Evolutionary conservation across 495 filamentous ascomycete species (phyloP), one percentile per base, ranked within the genome.

Genomic region (Podospora fimiseda): DNA sequence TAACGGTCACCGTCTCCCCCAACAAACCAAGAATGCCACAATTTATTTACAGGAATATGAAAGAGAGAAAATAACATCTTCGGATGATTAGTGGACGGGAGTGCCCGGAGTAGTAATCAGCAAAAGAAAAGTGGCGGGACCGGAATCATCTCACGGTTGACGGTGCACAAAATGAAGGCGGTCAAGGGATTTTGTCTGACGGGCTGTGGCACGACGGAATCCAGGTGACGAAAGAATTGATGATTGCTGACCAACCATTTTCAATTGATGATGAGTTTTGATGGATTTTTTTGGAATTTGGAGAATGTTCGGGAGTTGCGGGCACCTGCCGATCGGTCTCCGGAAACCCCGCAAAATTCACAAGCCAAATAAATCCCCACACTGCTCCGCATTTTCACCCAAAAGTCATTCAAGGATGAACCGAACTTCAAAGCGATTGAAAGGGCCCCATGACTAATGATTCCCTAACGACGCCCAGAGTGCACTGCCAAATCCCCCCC

Each of bases 371-470:
- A 3, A 3, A 41, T 41, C 41, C 41, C 16, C 16, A 43, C 16
- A 21, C 13, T 20, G 7, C 41, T 20, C 15, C n/a, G 41, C 41
- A 19, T 43, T 19, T 43, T 19, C 4, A 19, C 21, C 11, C 9
- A 3, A n/a, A n/a, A n/a, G n/a, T n/a, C n/a, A n/a, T n/a, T n/a
- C n/a, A n/a, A n/a, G n/a, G n/a, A n/a, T n/a, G n/a, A n/a, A n/a
- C 41, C 7, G 21, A 19, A 20, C 41, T 41, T 11, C 27, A 5
- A 33, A 33, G 27, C 27, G 5, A 11, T 11, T 33, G 27, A 6
- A 44, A 41, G 38, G 22, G 44, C 49, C 43, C 49, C 49, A 50
- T 30, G 9, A 33, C 27, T 33, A 33, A 33, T 33, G 27, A 5
- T 33, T 33, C 6, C 6, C 11, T n/a, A n/a, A n/a, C n/a, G n/a